These are phyloP conservation scores for Crithidia sp. DNA, from an alignment of 208 protist species.

Conservation along the genomic window DNA sequence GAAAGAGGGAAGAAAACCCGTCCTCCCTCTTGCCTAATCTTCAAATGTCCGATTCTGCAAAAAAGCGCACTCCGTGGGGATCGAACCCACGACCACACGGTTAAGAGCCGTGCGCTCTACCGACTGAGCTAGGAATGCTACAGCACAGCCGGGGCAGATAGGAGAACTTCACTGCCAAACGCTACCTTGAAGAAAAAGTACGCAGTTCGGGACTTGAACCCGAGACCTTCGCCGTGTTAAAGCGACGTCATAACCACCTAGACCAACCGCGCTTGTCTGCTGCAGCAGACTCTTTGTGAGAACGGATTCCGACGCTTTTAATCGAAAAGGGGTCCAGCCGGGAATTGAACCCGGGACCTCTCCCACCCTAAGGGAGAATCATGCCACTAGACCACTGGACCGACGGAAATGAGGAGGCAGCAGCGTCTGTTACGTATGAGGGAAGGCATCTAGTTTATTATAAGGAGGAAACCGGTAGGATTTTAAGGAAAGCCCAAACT, in stretches of 20 bases:
- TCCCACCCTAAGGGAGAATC: constrained; percentile 94
- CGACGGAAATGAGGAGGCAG: constrained; percentile 9
- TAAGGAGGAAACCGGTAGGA: neutral
- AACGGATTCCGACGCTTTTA: neutral
- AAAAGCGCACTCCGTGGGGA: constrained; percentile 81
- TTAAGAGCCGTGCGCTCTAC: constrained; percentile 98
- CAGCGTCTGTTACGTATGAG: neutral
- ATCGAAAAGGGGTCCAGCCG: constrained; percentile 74
- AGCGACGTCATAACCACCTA: constrained; percentile 94
- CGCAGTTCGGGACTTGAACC: constrained; percentile 88
- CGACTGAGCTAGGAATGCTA: constrained; percentile 95
- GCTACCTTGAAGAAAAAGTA: constrained; percentile 49
- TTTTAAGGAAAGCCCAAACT: no score
- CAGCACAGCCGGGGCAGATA: neutral
- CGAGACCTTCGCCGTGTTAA: constrained; percentile 94
- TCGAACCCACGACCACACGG: constrained; percentile 98
- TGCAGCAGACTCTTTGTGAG: neutral
- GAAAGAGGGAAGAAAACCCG: no score
- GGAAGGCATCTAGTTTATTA: neutral
- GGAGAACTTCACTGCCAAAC: neutral
- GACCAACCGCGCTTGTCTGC: constrained; percentile 76
- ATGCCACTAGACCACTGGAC: constrained; percentile 94
- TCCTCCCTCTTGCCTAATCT: no score
- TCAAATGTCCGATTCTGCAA: no score
- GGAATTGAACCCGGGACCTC: constrained; percentile 90